Base-by-base conservation (phyloP, 768 basidiomycete genomes). In the Tulasnella sp. region DNA sequence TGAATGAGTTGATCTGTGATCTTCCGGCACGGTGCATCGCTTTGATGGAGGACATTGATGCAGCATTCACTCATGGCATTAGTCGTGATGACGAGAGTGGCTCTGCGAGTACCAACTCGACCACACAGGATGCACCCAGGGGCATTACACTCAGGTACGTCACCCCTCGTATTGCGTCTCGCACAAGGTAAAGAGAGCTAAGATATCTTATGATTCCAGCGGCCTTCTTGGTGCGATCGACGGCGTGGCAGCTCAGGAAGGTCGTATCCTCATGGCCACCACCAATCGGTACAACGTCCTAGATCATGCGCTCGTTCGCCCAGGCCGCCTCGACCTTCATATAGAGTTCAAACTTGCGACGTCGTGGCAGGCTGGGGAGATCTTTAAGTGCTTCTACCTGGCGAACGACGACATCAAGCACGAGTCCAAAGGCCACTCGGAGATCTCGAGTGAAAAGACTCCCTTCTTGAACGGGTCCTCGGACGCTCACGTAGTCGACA, bases 1-100 rank as follows among this genome's bases (percentile, higher is more conserved):
- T 87, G 24, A 75, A 73, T 53, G 74, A 79, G 42, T 73, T 87
- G 44, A 79, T 87, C 60, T 73, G 77, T 8, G 72, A 74, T 1
- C 74, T 88, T 1, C 87, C 87, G n/a, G 75, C 80, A 59, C 75
- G 75, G 63, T 87, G 83, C 65, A 83, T 90, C 57, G 80, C 82
- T 3, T 74, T 91, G 34, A 87, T 91, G 80, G 87, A 90, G 68
- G 88, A 90, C 67, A 83, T 90, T 56, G 88, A 91, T 63, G 85
- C 82, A 2, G 87, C 85, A 2, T 85, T 89, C 70, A 71, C 72
- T 30, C 74, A 72, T 45, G 70, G 72, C 21, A 63, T 77, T 51
- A 72, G 52, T 43, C 73, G 74, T 41, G 71, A 74, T n/a, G 49
- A 42, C 31, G 49, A 27, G 21, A 53, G 41, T 24, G 42, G 50